phyloP scores from a whole-genome alignment of 2,329 filamentous ascomycete species.

The Ascochyta viciae-villosae region DNA sequence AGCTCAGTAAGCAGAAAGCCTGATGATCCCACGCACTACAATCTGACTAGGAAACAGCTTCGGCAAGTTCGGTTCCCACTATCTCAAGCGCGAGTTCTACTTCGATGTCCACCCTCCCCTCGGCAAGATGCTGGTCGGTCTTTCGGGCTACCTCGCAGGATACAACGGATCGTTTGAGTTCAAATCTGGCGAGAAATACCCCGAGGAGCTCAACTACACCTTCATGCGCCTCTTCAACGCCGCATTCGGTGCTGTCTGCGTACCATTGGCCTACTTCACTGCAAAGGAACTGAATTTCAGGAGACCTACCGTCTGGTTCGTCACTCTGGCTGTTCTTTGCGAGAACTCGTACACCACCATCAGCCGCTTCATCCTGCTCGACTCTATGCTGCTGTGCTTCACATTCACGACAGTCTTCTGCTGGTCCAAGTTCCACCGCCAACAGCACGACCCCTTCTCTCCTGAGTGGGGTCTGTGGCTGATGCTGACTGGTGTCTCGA shows the following conservation, averaged over 20 bases:
- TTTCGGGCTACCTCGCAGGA: conserved; percentile 93
- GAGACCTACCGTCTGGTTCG: conserved; percentile 88
- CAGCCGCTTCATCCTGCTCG: conserved; percentile 95
- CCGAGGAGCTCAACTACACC: conserved; percentile 91
- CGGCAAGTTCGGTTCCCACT: conserved; percentile 98
- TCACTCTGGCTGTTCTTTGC: conserved; percentile 96
- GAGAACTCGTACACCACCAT: conserved; percentile 99
- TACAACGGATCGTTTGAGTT: conserved; percentile 99
- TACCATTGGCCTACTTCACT: conserved; percentile 94
- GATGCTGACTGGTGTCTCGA: conserved; percentile 89
- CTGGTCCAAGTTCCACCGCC: conserved; percentile 95
- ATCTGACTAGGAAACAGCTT: conserved; percentile 64
- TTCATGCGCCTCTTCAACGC: conserved; percentile 99
- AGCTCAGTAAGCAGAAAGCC: conserved; percentile 65
- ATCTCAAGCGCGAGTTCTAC: conserved; percentile 99
- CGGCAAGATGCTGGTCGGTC: conserved; percentile 96
- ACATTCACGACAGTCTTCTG: conserved; percentile 97
- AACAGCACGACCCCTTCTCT: conserved; percentile 85
- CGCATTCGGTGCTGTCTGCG: conserved; percentile 88
- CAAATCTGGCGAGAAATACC: conserved; percentile 97
- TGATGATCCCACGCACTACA: background rate
- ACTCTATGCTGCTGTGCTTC: conserved; percentile 98
- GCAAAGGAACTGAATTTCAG: conserved; percentile 88
- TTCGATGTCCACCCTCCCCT: conserved; percentile 96
- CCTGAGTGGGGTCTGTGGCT: conserved; percentile 95